Base-by-base conservation (phyloP, 1,284 basidiomycete species). In the Ceratobasidium sp. region DNA sequence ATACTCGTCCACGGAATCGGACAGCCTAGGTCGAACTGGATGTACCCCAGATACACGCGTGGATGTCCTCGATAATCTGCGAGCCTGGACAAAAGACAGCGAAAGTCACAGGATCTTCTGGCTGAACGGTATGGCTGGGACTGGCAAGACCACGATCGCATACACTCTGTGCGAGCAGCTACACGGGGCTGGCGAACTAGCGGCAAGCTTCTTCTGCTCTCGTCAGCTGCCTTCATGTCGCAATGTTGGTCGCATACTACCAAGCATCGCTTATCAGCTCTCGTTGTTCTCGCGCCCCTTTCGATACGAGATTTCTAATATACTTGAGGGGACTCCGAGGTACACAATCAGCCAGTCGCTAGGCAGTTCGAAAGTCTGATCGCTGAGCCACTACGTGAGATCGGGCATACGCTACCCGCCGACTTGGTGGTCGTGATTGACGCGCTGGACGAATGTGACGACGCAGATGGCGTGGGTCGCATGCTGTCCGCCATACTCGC, bases 51-150 rank as follows among this genome's bases (percentile, higher is more conserved):
- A 33, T 23, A 57, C 56, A 10, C 56, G 56, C 56, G 56, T 57
- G 56, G 28, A 23, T 57, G 23, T 57, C 15, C 56, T 57, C 10
- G n/a, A 57, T 10, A 13, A 10, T 10, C 23, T 33, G n/a, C 56
- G 28, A 17, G 56, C 12, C 12, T 57, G 56, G 56, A 23, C 28
- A 13, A 10, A 23, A 10, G 56, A 33, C n/a, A 33, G 56, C 56
- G 56, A 57, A 12, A 57, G 23, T n/a, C 23, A 23, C 10, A 57
- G n/a, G 28, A 57, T 57, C 56, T 57, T 17, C 56, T 57, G 56
- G 56, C 56, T 57, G 56, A 57, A 57, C 56, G 56, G 56, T 12
- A 57, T 57, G 56, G 46, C 46, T 48, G 46, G 46, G 46, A 48
- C 46, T 17, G 46, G 46, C 12, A 48, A 48, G 46, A 48, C 46